Conservation (phyloP, 345 rosid genomes). For the Tarenaya hassleriana region DNA sequence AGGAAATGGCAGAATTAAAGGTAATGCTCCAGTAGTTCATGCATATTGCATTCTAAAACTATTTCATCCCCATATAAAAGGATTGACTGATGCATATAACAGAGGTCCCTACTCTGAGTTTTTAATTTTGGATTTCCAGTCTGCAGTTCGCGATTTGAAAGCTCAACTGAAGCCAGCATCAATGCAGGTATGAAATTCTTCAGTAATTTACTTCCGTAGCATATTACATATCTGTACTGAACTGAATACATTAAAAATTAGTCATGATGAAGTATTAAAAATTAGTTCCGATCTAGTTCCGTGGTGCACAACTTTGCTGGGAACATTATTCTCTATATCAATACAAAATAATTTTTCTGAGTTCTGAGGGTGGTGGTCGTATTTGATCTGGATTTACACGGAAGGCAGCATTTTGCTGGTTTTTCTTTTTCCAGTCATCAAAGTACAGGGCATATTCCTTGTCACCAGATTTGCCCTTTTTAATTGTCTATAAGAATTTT, state of each 20-base stretch:
- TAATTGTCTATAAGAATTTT: neutral
- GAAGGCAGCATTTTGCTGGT: constrained; percentile 13
- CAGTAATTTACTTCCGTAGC: neutral
- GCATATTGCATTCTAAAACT: neutral
- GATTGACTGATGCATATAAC: constrained; percentile 1
- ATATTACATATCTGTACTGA: neutral
- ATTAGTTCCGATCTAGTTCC: no score
- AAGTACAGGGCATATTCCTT: neutral
- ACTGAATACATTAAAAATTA: neutral
- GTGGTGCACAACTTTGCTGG: neutral
- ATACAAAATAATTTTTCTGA: neutral
- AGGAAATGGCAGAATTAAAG: constrained; percentile 91
- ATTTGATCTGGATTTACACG: constrained; percentile 1
- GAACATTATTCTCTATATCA: neutral
- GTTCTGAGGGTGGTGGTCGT: constrained; percentile 2
- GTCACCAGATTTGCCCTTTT: constrained; percentile 1
- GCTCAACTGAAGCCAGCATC: constrained; percentile 94
- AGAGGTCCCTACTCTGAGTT: constrained; percentile 4
- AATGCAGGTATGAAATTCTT: constrained; percentile 66
- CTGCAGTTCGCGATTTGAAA: constrained; percentile 88
- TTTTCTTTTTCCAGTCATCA: neutral
- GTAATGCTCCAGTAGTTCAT: constrained; percentile 28
- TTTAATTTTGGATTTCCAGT: constrained; percentile 39
- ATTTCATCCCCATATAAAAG: neutral
- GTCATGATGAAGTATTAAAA: no score